Evolutionary conservation across 192 early-diverging fungal species (phyloP).

Genomic region (Backusella psychrophila): DNA sequence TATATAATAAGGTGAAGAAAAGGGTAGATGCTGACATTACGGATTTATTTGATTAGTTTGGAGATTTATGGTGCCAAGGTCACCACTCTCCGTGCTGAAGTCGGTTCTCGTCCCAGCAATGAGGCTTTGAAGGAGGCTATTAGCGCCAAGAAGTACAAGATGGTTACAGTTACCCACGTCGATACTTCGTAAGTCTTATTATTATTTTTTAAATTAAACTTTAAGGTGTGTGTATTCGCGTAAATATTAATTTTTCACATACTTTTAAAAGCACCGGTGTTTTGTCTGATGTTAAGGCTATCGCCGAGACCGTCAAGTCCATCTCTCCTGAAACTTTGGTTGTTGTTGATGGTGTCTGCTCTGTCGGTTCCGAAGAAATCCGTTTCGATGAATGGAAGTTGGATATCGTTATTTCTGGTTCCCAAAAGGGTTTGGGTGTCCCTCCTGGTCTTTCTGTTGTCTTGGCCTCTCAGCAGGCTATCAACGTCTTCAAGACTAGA

Average conservation of each 20-base stretch:
- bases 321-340: conserved; percentile 89
- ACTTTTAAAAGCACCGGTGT: conserved; percentile 66
- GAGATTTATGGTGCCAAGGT: conserved; percentile 87
- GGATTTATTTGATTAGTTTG: conserved; percentile 47
- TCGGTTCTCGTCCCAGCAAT: conserved; percentile 68
- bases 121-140: conserved; percentile 69
- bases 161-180: conserved; percentile 91
- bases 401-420: conserved; percentile 89
- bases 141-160: conserved; percentile 67
- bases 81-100: conserved; percentile 66
- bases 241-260: background rate
- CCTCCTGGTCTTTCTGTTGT: conserved; percentile 92
- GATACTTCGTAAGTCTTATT: conserved; percentile 72
- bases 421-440: conserved; percentile 93
- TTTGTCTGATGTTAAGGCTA: conserved; percentile 75
- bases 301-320: conserved; percentile 69
- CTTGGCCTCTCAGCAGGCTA: conserved; percentile 74
- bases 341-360: conserved; percentile 94
- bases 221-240: background rate
- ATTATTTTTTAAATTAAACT: background rate
- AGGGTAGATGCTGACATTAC: background rate
- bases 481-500: conserved; percentile 65
- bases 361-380: conserved; percentile 91
- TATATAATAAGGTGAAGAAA: background rate
- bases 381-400: conserved; percentile 89